Evolutionary conservation across 441 rosid species (phyloP).

Genomic region (Arabidopsis hybrid): DNA sequence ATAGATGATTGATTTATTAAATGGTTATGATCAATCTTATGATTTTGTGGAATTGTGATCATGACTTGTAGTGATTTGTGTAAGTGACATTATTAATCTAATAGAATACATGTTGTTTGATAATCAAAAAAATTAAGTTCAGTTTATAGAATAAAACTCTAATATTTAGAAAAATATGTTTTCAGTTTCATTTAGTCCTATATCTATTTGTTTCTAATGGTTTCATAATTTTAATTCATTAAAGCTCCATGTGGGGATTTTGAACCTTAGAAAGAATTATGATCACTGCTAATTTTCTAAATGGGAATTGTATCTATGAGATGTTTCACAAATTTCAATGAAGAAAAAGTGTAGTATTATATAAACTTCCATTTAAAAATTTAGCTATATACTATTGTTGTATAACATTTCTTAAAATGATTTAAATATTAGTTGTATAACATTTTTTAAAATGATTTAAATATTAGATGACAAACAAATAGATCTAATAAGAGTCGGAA

Average conservation of each 20-base stretch:
- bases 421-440: too few relatives aligned
- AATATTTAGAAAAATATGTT: not conserved
- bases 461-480: too few relatives aligned
- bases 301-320: too few relatives aligned
- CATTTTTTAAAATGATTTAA: too few relatives aligned
- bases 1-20: not conserved
- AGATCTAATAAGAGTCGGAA: too few relatives aligned
- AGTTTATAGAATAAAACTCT: too few relatives aligned
- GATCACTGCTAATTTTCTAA: too few relatives aligned
- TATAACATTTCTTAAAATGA: not conserved
- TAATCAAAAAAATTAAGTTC: too few relatives aligned
- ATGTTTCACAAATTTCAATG: not conserved
- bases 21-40: not conserved
- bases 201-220: not conserved
- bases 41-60: not conserved
- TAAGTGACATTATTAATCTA: too few relatives aligned
- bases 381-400: not conserved
- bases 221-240: not conserved
- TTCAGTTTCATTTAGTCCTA: not conserved
- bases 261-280: too few relatives aligned
- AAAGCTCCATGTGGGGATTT: not conserved
- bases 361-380: not conserved
- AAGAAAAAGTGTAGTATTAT: not conserved
- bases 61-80: not conserved
- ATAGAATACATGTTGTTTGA: not conserved